These are phyloP conservation scores for Galeopsis tetrahit DNA, from an alignment of 257 asterid genomes.

Conservation along the genomic window DNA sequence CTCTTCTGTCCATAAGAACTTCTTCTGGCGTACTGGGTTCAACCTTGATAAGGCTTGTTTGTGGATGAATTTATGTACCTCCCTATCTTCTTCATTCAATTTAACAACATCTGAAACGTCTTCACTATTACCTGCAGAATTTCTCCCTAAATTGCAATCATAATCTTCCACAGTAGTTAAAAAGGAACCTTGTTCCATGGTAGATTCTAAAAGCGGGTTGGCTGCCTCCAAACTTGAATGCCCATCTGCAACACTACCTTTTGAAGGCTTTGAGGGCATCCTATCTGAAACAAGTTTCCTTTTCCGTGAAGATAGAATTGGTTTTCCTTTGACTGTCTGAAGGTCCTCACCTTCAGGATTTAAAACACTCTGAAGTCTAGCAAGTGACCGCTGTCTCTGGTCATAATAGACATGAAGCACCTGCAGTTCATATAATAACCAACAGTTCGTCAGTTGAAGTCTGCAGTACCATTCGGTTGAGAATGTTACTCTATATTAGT, in stretches of 20 bases:
- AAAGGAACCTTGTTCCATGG: slow-evolving; percentile 43
- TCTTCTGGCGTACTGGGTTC: slow-evolving; percentile 55
- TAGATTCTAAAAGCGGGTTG: slow-evolving; percentile 34
- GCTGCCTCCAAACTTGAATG: slow-evolving; percentile 45
- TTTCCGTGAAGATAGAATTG: slow-evolving; percentile 48
- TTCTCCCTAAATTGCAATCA: slow-evolving; percentile 42
- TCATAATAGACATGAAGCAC: slow-evolving; percentile 79
- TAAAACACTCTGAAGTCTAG: slow-evolving; percentile 53
- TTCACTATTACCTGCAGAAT: slow-evolving; percentile 37
- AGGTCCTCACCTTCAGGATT: slow-evolving; percentile 43
- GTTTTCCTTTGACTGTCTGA: slow-evolving; percentile 42
- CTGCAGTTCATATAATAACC: slow-evolving; percentile 51
- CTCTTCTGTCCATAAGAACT: slow-evolving; percentile 83
- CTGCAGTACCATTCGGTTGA: slow-evolving; percentile 20
- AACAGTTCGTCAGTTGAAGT: slow-evolving; percentile 25
- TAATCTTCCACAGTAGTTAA: slow-evolving; percentile 40
- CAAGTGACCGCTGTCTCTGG: slow-evolving; percentile 54
- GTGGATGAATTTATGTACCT: slow-evolving; percentile 45
- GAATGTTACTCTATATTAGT: slow-evolving; percentile 12
- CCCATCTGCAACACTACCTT: slow-evolving; percentile 39
- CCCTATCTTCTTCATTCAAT: slow-evolving; percentile 52
- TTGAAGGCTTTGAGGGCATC: slow-evolving; percentile 46
- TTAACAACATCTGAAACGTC: slow-evolving; percentile 46
- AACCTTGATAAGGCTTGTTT: slow-evolving; percentile 61
- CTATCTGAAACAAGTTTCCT: slow-evolving; percentile 52